These are phyloP conservation scores for Withania somnifera DNA, from an alignment of 305 asterid genomes.

Conservation along the genomic window DNA sequence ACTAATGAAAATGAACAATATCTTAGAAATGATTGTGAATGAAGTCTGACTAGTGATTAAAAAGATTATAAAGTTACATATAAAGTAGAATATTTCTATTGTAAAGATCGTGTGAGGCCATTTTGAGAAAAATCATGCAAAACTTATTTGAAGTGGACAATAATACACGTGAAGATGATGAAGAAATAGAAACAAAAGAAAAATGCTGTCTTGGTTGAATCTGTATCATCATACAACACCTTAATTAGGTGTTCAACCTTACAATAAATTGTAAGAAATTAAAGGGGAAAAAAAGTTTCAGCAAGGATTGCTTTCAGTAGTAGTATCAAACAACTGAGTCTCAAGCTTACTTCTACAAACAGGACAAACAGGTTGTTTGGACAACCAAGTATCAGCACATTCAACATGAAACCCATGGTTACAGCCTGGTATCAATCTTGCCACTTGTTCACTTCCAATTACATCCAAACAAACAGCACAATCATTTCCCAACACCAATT, in stretches of 20 bases:
- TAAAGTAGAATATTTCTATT: no score
- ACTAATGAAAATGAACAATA: background rate
- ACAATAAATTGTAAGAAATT: background rate
- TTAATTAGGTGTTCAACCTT: background rate
- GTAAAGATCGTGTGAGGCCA: no score
- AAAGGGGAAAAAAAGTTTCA: background rate
- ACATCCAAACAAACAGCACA: conserved; percentile 64
- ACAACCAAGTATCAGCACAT: conserved; percentile 64
- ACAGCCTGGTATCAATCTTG: conserved; percentile 61
- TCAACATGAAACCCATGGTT: conserved; percentile 62
- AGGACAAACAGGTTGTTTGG: conserved; percentile 46
- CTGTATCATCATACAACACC: background rate
- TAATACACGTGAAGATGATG: no score
- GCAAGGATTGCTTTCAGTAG: conserved; percentile 24
- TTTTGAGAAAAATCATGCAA: no score
- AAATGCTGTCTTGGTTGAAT: background rate
- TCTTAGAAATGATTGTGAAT: no score
- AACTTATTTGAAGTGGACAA: no score
- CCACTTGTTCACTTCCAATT: conserved; percentile 40
- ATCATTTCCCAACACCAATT: conserved; percentile 43
- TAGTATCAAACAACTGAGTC: conserved; percentile 23
- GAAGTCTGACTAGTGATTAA: no score
- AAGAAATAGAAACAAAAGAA: background rate
- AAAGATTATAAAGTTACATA: no score
- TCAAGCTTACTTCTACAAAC: conserved; percentile 44